phyloP scores from a whole-genome alignment of 2,329 filamentous ascomycete species.

The Hymenoscyphus repandus region DNA sequence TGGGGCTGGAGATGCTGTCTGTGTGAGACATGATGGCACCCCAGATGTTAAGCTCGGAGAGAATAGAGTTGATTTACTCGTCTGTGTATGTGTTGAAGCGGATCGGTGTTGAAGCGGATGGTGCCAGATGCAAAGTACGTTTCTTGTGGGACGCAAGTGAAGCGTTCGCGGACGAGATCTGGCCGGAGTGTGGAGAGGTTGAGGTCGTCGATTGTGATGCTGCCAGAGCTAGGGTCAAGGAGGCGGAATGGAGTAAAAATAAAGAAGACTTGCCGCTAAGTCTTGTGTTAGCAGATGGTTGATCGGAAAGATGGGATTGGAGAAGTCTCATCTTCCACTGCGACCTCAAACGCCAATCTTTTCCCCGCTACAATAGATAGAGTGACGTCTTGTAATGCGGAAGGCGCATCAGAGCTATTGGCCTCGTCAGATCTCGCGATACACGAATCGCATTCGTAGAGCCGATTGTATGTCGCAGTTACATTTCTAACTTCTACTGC shows the following conservation, averaged over 20 bases:
- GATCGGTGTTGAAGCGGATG: slow-evolving; percentile 33
- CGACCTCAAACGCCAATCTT: slow-evolving; percentile 44
- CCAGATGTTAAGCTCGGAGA: not conserved
- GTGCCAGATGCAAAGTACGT: slow-evolving; percentile 35
- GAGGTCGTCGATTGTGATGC: slow-evolving; percentile 37
- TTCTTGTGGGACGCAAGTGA: slow-evolving; percentile 39
- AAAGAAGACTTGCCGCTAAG: too few relatives aligned
- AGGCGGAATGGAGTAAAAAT: too few relatives aligned
- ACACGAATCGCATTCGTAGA: too few relatives aligned
- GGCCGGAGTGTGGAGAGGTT: slow-evolving; percentile 35
- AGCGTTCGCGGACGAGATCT: slow-evolving; percentile 34
- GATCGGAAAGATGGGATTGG: too few relatives aligned
- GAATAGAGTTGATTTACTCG: not conserved
- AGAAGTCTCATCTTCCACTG: slow-evolving; percentile 39
- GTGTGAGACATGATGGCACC: not conserved
- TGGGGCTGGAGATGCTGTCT: not conserved
- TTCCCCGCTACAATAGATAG: slow-evolving; percentile 33
- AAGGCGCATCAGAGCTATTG: not conserved
- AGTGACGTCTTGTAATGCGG: slow-evolving; percentile 2
- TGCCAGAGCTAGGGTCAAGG: slow-evolving; percentile 13
- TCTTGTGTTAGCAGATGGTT: too few relatives aligned
- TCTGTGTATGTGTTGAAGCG: slow-evolving; percentile 16
- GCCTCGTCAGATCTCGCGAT: too few relatives aligned
- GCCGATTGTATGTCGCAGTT: too few relatives aligned
- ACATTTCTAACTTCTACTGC: slow-evolving; percentile 6